phyloP scores from a whole-genome alignment of 2,329 filamentous ascomycete genomes.

The Sarocladiaceae sp. region DNA sequence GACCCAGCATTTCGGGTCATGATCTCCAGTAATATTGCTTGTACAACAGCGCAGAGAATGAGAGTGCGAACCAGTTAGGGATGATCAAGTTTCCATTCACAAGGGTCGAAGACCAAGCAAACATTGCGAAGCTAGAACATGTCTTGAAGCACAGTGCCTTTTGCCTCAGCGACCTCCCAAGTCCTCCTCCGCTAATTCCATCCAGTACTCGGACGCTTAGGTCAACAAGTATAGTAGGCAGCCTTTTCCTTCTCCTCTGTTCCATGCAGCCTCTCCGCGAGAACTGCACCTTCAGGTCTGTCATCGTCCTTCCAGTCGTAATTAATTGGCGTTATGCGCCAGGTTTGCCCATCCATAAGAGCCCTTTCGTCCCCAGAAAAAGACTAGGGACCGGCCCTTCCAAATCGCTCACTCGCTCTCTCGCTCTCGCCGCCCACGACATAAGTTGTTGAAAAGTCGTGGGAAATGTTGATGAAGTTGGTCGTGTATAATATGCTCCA shows the following conservation, averaged over 20 bases:
- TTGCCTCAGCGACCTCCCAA: background rate
- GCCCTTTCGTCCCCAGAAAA: background rate
- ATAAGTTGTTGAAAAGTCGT: constrained; percentile 8
- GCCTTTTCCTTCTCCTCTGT: background rate
- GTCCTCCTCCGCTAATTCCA: no score
- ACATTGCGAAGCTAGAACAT: constrained; percentile 7
- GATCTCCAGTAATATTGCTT: no score
- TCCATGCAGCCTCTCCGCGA: background rate
- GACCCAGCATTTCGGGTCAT: no score
- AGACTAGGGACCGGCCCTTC: constrained; percentile 8
- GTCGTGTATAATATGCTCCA: constrained; percentile 2
- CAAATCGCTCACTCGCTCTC: background rate
- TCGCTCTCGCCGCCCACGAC: constrained; percentile 3
- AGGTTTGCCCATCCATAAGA: background rate
- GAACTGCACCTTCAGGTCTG: background rate
- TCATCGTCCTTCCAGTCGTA: background rate
- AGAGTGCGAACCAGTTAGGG: background rate
- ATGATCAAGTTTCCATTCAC: constrained; percentile 8
- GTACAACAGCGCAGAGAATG: background rate
- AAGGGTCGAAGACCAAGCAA: background rate
- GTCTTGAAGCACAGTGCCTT: background rate
- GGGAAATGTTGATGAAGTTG: background rate
- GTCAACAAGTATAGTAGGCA: background rate
- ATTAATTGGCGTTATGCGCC: background rate
- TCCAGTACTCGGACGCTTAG: background rate